Percentiles rank a stretch among this genome's conserved stretches.
Evolutionary conservation across 331 rosid species (phyloP).

Genomic region (Pyracantha coccinea): DNA sequence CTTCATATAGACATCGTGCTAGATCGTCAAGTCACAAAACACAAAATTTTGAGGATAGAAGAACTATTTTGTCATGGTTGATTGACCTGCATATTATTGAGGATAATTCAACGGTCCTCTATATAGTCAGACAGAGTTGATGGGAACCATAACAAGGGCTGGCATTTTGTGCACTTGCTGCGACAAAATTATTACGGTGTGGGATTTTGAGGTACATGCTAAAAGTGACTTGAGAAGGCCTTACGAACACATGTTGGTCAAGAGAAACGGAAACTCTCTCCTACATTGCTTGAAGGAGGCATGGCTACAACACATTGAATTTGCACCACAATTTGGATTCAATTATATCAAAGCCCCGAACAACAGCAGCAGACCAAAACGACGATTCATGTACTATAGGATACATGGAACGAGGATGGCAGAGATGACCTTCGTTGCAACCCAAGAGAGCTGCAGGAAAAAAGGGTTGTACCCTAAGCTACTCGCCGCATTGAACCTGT

Average conservation of each 20-base stretch:
- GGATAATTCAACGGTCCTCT: conserved; percentile 9
- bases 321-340: neutral
- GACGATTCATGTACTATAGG: conserved; percentile 27
- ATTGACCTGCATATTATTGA: neutral
- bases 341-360: neutral
- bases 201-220: no score
- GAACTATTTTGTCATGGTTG: conserved; percentile 15
- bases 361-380: conserved; percentile 4
- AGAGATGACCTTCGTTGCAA: conserved; percentile 19
- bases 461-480: neutral
- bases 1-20: neutral
- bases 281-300: neutral
- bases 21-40: neutral
- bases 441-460: neutral
- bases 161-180: neutral
- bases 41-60: neutral
- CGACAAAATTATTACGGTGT: no score
- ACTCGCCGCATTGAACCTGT: conserved; percentile 7
- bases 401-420: conserved; percentile 12
- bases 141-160: neutral
- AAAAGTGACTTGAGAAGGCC: no score
- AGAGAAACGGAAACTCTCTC: neutral
- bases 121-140: neutral
- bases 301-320: neutral
- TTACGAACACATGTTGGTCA: neutral